Evolutionary conservation across 2,329 filamentous ascomycete species (phyloP), one percentile per base, ranked within the genome.

Genomic region (Zymoseptoria crescenta): DNA sequence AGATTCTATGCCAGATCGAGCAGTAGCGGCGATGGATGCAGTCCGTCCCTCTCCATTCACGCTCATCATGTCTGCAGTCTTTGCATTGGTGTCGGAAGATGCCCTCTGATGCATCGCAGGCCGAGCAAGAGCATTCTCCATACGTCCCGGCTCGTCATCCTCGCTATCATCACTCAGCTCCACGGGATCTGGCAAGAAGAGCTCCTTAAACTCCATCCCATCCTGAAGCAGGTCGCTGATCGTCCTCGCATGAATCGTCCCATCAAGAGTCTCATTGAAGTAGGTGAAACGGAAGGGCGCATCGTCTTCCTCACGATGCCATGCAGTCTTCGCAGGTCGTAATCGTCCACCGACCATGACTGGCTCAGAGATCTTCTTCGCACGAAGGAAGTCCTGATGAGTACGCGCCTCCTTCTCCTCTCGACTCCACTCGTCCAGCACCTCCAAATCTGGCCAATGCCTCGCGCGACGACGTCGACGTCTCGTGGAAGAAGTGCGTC

Each of bases 181-280:
- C 1, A 86, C 84, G 0, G 89, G 91, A 62, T 97, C 91, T 0
- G 94, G 94, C 21, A 96, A 83, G 71, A 99, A 99, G 0, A 99
- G 82, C 67, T 96, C 89, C 60, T 82, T 82, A 72, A 99, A 99
- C 50, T 83, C 88, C 61, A 87, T 83, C 5, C 91, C 94, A 0
- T 89, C 87, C 66, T 96, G 91, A 8, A 95, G 83, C 20, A 99
- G 81, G 72, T 96, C 94, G 2, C 91, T 96, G 59, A 99, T 96
- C 0, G 88, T 94, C 74, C 96, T 90, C 61, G 91, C 94, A 74
- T 99, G 94, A 62, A 99, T 95, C 0, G 94, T 99, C 73, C 89
- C 95, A 68, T 91, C 88, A 58, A 97, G 91, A 63, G 96, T 91
- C 72, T 97, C 94, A 73, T 97, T 97, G 80, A 99, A 99, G 74